Percentiles rank a stretch among this genome's conserved stretches.
phyloP scores from a whole-genome alignment of 2,329 filamentous ascomycete species.

The Alternaria sp. region DNA sequence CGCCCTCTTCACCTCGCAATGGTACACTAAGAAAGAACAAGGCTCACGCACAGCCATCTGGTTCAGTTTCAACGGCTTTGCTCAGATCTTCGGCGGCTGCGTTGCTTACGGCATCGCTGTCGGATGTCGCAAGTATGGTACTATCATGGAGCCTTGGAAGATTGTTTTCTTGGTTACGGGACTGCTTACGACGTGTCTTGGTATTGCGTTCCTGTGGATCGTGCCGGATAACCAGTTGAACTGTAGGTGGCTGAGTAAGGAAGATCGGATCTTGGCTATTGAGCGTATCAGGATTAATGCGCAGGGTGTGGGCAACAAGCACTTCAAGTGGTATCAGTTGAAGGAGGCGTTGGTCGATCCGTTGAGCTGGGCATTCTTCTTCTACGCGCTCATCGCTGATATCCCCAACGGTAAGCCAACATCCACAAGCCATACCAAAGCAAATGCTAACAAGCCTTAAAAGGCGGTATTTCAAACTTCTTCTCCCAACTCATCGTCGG shows the following conservation, averaged over 20 bases:
- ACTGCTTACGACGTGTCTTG: constrained; percentile 50
- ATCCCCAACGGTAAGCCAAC: constrained; percentile 60
- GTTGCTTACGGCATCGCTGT: constrained; percentile 69
- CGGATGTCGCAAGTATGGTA: constrained; percentile 61
- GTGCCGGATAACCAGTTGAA: constrained; percentile 68
- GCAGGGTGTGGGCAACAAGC: constrained; percentile 74
- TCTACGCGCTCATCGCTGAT: constrained; percentile 62
- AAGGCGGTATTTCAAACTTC: constrained; percentile 64
- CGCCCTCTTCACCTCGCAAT: constrained; percentile 70
- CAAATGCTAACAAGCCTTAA: not conserved
- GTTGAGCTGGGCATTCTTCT: constrained; percentile 65
- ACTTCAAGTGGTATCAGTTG: constrained; percentile 72
- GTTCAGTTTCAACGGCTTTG: constrained; percentile 72
- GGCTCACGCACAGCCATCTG: constrained; percentile 67
- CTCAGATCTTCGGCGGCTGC: constrained; percentile 66
- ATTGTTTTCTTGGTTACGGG: constrained; percentile 59
- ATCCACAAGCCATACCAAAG: not conserved
- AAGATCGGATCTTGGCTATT: constrained; percentile 71
- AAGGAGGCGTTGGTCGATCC: constrained; percentile 64
- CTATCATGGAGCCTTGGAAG: constrained; percentile 69
- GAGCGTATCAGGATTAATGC: constrained; percentile 77
- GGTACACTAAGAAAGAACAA: constrained; percentile 75
- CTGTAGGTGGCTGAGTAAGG: constrained; percentile 66
- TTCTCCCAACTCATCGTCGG: constrained; percentile 66
- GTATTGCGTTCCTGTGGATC: constrained; percentile 53